A percentile compares a stretch with the other conserved stretches of the same genome.
Evolutionary conservation across 2,329 filamentous ascomycete species (phyloP).

Genomic region (Talaromyces sp.): DNA sequence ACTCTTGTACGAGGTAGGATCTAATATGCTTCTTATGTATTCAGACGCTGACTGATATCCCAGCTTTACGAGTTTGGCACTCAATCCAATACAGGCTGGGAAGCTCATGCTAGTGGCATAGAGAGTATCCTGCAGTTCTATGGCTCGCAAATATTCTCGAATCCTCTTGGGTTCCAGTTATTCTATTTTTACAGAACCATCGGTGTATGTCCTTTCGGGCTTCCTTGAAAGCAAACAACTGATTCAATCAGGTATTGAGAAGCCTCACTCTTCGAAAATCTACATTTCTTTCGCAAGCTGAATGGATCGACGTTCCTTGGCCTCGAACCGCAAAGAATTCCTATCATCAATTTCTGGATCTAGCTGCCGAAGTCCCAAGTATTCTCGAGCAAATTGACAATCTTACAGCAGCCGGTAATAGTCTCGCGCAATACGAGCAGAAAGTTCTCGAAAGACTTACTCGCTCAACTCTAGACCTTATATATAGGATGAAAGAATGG

Average conservation of each 20-base stretch:
- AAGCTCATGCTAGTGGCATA: constrained; percentile 10
- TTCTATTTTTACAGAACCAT: constrained; percentile 14
- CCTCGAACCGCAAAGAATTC: not conserved
- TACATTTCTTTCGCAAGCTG: constrained; percentile 11
- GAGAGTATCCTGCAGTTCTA: constrained; percentile 5
- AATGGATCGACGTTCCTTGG: constrained; percentile 6
- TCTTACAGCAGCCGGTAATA: not conserved
- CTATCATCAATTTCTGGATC: constrained; percentile 13
- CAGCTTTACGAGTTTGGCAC: constrained; percentile 15
- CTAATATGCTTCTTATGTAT: not conserved
- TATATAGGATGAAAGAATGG: constrained; percentile 8
- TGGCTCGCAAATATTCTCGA: not conserved
- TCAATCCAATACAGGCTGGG: constrained; percentile 10
- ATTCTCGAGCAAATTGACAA: constrained; percentile 9
- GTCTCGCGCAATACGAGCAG: not conserved
- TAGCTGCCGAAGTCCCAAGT: constrained; percentile 2
- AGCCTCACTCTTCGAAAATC: constrained; percentile 5
- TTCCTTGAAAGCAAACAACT: not conserved
- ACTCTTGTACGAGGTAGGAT: constrained; percentile 11
- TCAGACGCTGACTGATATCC: not conserved
- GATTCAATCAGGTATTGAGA: constrained; percentile 5
- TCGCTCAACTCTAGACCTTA: not conserved
- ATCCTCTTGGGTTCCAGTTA: constrained; percentile 6
- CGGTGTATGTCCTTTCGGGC: constrained; percentile 3
- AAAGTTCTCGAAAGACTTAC: not conserved